Percentiles rank a stretch among this genome's conserved stretches.
Evolutionary conservation across 805 yeast species (phyloP).

Genomic region (Geotrichum ghanense): DNA sequence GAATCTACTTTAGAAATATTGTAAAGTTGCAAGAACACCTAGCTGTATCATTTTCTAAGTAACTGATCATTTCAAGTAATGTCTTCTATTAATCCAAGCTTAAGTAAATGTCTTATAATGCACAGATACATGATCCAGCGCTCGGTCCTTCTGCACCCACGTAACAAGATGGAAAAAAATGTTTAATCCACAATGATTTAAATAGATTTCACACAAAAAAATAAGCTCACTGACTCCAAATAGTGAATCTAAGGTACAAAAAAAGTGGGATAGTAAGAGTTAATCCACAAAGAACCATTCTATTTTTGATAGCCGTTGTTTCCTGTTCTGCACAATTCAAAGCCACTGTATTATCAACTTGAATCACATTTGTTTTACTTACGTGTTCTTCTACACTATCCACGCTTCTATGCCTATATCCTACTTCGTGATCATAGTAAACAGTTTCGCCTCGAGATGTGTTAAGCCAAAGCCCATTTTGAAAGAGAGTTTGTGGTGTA

Average conservation of each 20-base stretch:
- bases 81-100: no score
- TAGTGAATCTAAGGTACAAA: constrained; percentile 7
- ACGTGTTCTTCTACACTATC: not conserved
- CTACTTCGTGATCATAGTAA: not conserved
- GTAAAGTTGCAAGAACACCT: no score
- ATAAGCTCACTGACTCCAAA: constrained; percentile 7
- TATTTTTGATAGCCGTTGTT: constrained; percentile 6
- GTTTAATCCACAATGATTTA: no score
- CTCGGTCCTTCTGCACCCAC: no score
- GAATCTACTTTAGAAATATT: no score
- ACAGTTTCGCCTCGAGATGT: not conserved
- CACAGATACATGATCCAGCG: no score
- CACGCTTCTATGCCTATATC: not conserved
- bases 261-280: constrained; percentile 8
- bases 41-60: no score
- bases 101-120: no score
- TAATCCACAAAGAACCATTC: constrained; percentile 7
- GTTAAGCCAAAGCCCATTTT: not conserved
- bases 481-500: not conserved
- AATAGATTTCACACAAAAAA: no score
- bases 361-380: not conserved
- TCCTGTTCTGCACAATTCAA: constrained; percentile 1
- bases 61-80: no score
- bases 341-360: not conserved
- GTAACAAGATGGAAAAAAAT: no score